Conservation (phyloP, 257 asterid genomes). For the Vinca minor region DNA sequence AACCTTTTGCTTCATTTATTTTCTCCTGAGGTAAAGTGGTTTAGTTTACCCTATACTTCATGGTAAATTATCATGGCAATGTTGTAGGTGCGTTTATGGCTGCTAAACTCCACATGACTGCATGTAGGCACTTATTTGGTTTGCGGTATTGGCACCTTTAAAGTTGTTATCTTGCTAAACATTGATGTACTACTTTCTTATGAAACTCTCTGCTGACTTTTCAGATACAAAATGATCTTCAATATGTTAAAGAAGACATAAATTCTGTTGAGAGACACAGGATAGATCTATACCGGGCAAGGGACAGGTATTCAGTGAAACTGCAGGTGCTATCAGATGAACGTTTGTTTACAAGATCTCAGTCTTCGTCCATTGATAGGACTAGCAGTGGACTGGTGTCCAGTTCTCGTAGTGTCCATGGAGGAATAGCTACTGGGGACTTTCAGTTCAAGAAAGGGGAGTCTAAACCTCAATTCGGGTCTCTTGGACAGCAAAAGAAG, state of each 20-base stretch:
- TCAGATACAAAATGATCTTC: slow-evolving; percentile 62
- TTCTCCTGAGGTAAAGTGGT: neutral
- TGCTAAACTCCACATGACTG: neutral
- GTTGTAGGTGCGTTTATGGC: neutral
- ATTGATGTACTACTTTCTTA: slow-evolving; percentile 3
- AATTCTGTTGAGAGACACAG: slow-evolving; percentile 61
- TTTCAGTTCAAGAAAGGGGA: slow-evolving; percentile 40
- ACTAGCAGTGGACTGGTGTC: slow-evolving; percentile 32
- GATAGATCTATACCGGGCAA: slow-evolving; percentile 55
- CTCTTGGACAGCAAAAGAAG: slow-evolving; percentile 38
- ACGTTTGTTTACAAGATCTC: slow-evolving; percentile 35
- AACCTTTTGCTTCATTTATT: neutral
- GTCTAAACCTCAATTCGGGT: slow-evolving; percentile 28
- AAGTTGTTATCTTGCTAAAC: neutral
- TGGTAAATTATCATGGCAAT: neutral
- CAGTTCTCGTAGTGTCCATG: slow-evolving; percentile 46
- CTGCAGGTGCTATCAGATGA: slow-evolving; percentile 50
- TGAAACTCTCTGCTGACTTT: slow-evolving; percentile 10
- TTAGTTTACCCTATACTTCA: neutral
- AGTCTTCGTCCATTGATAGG: slow-evolving; percentile 40
- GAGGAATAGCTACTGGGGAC: slow-evolving; percentile 36
- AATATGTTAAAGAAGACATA: slow-evolving; percentile 56
- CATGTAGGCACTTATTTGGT: neutral
- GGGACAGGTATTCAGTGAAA: slow-evolving; percentile 57
- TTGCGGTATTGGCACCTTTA: neutral